Evolutionary conservation across 306 rosid genomes (phyloP), one percentile per base, ranked within the genome.

Genomic region (Fagus sylvatica): DNA sequence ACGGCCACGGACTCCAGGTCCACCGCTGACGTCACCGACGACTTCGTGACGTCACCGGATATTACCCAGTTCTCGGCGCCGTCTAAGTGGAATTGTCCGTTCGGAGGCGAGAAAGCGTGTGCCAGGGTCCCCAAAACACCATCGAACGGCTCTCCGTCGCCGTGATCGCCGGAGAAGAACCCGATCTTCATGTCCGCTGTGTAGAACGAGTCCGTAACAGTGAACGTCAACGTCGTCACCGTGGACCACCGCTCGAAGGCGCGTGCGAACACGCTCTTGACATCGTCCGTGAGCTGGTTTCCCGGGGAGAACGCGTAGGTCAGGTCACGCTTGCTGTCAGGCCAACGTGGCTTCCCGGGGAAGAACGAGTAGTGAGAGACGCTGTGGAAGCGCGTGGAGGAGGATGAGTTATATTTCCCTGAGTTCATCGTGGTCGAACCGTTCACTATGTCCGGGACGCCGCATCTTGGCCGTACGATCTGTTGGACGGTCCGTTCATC

Each of bases 81-180:
- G 73, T 94, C 98, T 13, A 94, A 32, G 61, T 94, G 98, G 48
- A 92, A 86, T 79, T 70, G 78, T 42, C 98, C 97, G 78, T 82
- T 86, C 57, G 97, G 88, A 7, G 97, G 98, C 0, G 98, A 90
- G 69, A 94, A 94, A 10, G 98, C 85, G 84, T 94, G 98, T 0
- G 97, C 97, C 34, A 94, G 76, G 0, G 98, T 94, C 82, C 98
- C 97, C 37, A 94, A 33, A 1, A 83, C 85, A 0, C 97, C 97
- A 22, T 94, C 98, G 68, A 94, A 94, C 2, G 98, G 76, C 79
- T 92, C 97, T 0, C 97, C 96, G 65, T 94, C 97, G 19, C 98
- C 97, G 81, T 94, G 98, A 56, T 92, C 92, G 1, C 97, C 97
- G 1, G 32, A 28, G 69, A 22, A 94, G 46, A 94, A 94, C 0